A percentile compares a stretch with the other conserved stretches of the same genome.
phyloP scores from a whole-genome alignment of 73 alveolate species.

The Paramecium bursaria region DNA sequence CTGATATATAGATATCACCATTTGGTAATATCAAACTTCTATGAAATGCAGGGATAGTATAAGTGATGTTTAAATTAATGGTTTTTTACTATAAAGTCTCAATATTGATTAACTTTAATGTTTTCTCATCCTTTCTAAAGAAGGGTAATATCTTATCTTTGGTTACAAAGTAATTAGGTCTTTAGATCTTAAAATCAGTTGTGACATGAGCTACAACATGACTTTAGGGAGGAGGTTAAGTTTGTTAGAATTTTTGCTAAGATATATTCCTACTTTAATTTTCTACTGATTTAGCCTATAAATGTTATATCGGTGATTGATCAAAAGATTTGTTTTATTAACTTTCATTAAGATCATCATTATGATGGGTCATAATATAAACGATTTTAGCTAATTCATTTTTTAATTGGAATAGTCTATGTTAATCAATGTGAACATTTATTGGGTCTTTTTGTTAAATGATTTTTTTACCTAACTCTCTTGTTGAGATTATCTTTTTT shows the following conservation, averaged over 20 bases:
- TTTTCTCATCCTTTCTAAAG: constrained; percentile 9
- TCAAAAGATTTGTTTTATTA: too few relatives aligned
- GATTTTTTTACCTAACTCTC: constrained; percentile 37
- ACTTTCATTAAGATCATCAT: too few relatives aligned
- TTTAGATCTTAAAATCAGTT: too few relatives aligned
- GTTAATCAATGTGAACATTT: constrained; percentile 63
- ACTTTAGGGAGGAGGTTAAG: too few relatives aligned
- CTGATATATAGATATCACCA: constrained; percentile 63
- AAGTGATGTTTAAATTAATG: constrained; percentile 2
- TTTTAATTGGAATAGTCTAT: constrained; percentile 48
- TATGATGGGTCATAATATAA: not conserved
- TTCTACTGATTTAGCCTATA: too few relatives aligned
- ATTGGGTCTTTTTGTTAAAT: constrained; percentile 67
- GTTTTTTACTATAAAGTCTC: constrained; percentile 1
- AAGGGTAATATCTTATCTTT: constrained; percentile 32
- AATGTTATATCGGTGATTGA: too few relatives aligned
- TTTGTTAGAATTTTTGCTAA: too few relatives aligned
- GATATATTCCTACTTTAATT: too few relatives aligned
- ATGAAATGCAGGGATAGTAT: constrained; percentile 57
- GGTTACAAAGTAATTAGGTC: too few relatives aligned
- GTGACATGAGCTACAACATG: too few relatives aligned
- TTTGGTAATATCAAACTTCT: constrained; percentile 53
- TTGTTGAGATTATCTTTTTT: constrained; percentile 34
- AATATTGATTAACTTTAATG: not conserved
- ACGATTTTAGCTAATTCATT: constrained; percentile 56